Evolutionary conservation across 495 filamentous ascomycete species (phyloP).

Genomic region (Neurospora sp.): DNA sequence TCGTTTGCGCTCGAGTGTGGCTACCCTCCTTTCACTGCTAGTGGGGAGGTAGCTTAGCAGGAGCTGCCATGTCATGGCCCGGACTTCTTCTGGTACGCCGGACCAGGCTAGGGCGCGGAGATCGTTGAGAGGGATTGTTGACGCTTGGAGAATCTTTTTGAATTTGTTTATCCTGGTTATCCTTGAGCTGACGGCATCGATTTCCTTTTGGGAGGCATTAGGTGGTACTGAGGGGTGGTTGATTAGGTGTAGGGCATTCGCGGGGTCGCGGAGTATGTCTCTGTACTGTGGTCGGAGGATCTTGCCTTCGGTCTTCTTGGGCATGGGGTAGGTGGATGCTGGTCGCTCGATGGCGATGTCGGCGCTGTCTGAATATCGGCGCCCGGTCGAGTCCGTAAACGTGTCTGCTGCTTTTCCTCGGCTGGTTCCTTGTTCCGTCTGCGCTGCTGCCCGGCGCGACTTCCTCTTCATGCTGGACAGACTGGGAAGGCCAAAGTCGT

Average conservation of each 20-base stretch:
- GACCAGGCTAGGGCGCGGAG: slow-evolving; percentile 82
- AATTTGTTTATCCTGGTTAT: slow-evolving; percentile 98
- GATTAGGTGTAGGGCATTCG: slow-evolving; percentile 90
- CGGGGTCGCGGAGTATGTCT: slow-evolving; percentile 88
- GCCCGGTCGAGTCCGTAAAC: slow-evolving; percentile 14
- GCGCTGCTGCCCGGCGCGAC: slow-evolving; percentile 41
- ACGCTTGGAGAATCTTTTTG: slow-evolving; percentile 87
- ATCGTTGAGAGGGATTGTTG: slow-evolving; percentile 74
- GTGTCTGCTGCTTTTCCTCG: background rate
- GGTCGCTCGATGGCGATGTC: slow-evolving; percentile 88
- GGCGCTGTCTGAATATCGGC: slow-evolving; percentile 60
- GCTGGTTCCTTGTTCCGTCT: slow-evolving; percentile 15
- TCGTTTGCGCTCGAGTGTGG: slow-evolving; percentile 85
- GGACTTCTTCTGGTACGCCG: slow-evolving; percentile 86
- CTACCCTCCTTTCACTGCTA: slow-evolving; percentile 81
- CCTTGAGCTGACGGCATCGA: slow-evolving; percentile 74
- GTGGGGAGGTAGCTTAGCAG: slow-evolving; percentile 91
- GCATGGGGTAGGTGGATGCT: slow-evolving; percentile 75
- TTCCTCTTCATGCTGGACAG: slow-evolving; percentile 78
- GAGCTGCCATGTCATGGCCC: slow-evolving; percentile 97
- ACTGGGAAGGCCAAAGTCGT: slow-evolving; percentile 89
- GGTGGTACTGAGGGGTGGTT: slow-evolving; percentile 67
- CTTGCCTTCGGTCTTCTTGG: slow-evolving; percentile 84
- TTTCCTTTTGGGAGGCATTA: slow-evolving; percentile 71
- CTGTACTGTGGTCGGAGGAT: slow-evolving; percentile 96